A percentile compares a stretch with the other conserved stretches of the same genome.
phyloP scores from a whole-genome alignment of 1,284 basidiomycete species.

The Agaricales sp. region DNA sequence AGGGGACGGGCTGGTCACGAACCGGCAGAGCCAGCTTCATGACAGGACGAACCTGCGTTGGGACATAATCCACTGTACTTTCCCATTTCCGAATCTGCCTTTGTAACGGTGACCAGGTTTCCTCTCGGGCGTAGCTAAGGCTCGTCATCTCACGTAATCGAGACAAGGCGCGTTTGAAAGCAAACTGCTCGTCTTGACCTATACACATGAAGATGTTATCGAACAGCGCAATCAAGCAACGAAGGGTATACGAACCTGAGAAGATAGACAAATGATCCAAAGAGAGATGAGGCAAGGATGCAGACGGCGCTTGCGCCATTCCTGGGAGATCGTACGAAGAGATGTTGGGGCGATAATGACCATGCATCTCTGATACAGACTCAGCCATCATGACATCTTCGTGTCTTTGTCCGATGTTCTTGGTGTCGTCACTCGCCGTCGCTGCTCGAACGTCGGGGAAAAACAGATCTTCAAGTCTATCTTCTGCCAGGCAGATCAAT shows the following conservation, averaged over 20 bases:
- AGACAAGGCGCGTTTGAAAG: constrained; percentile 60
- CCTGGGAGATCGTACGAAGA: constrained; percentile 40
- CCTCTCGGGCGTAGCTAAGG: constrained; percentile 31
- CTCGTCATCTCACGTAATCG: constrained; percentile 59
- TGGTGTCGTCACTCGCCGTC: constrained; percentile 7
- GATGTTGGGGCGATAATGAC: constrained; percentile 52
- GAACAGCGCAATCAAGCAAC: not conserved
- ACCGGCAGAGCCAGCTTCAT: constrained; percentile 8
- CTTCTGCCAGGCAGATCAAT: constrained; percentile 35
- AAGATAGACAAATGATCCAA: constrained; percentile 50
- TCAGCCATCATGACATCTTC: constrained; percentile 49
- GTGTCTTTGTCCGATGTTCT: constrained; percentile 15
- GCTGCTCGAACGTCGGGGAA: constrained; percentile 57
- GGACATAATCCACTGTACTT: no score
- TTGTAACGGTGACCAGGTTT: constrained; percentile 36
- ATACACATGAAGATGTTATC: not conserved
- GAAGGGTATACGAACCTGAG: constrained; percentile 29
- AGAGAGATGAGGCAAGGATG: constrained; percentile 18
- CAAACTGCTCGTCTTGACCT: constrained; percentile 60
- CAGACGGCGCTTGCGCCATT: constrained; percentile 23
- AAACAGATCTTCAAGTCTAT: constrained; percentile 43
- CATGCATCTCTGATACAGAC: constrained; percentile 42
- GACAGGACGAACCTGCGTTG: constrained; percentile 4
- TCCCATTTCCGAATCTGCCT: constrained; percentile 28
- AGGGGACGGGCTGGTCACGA: constrained; percentile 17